Evolutionary conservation across 1,139 yeast genomes (phyloP).

Genomic region (Scheffersomyces parashehatae): DNA sequence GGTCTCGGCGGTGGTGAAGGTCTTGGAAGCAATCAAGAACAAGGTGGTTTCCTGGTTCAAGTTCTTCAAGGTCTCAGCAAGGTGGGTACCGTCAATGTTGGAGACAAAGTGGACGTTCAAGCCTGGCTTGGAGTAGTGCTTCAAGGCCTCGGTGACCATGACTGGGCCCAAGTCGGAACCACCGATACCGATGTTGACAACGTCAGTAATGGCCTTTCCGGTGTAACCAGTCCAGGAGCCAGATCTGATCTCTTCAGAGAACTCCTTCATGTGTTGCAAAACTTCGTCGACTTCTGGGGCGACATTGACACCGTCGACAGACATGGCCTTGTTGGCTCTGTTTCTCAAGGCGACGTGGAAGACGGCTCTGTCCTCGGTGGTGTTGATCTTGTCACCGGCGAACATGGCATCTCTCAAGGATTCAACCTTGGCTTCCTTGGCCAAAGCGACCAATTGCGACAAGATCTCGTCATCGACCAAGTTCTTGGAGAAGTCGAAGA

Average conservation of each 20-base stretch:
- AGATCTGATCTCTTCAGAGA: conserved; percentile 82
- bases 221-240: conserved; percentile 97
- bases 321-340: conserved; percentile 78
- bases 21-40: conserved; percentile 94
- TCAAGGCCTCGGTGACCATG: conserved; percentile 97
- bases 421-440: conserved; percentile 88
- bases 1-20: conserved; percentile 98
- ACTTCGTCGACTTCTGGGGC: conserved; percentile 89
- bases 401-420: conserved; percentile 87
- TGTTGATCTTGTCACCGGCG: conserved; percentile 89
- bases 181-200: conserved; percentile 97
- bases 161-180: conserved; percentile 99
- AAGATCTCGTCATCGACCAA: conserved; percentile 83
- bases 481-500: conserved; percentile 95
- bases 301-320: conserved; percentile 86
- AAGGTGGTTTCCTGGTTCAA: conserved; percentile 89
- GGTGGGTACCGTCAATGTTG: conserved; percentile 97
- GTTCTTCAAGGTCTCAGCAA: conserved; percentile 81
- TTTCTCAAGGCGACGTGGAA: conserved; percentile 96
- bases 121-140: conserved; percentile 78
- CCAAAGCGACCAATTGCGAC: conserved; percentile 66
- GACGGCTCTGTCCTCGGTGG: conserved; percentile 95
- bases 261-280: conserved; percentile 93
- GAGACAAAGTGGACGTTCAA: conserved; percentile 90
- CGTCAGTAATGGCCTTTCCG: conserved; percentile 88